Conservation (phyloP, 148 eudicot species). For the Polygonum aviculare region DNA sequence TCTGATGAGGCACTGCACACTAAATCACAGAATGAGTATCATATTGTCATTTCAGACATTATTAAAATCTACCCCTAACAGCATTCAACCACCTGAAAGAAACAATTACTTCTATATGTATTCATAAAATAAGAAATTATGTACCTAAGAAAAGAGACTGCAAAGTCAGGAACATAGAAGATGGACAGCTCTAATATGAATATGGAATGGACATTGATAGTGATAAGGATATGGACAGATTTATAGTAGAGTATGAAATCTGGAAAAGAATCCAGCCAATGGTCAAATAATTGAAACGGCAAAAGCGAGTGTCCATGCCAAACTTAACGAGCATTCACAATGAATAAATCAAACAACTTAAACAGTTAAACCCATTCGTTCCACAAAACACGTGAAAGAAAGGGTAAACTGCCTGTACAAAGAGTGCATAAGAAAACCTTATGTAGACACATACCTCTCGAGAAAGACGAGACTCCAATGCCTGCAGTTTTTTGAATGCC, state of each 20-base stretch:
- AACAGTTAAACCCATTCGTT: background rate
- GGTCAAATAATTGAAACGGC: background rate
- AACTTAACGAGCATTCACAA: background rate
- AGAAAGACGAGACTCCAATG: slow-evolving; percentile 58
- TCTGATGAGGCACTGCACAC: background rate
- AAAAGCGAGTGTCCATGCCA: background rate
- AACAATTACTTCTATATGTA: background rate
- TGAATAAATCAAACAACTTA: background rate
- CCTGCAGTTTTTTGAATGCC: slow-evolving; percentile 71
- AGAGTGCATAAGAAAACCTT: background rate
- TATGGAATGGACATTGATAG: background rate
- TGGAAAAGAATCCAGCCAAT: background rate
- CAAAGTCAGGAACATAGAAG: background rate
- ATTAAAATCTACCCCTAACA: background rate
- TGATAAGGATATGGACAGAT: background rate
- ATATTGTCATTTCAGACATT: background rate
- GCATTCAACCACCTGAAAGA: background rate
- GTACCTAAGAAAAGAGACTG: background rate
- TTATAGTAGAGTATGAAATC: background rate
- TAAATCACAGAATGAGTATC: background rate
- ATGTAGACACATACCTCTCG: slow-evolving; percentile 47
- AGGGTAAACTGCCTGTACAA: background rate
- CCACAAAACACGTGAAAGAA: background rate
- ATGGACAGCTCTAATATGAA: background rate
- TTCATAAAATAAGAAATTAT: background rate